A percentile compares a stretch with the other conserved stretches of the same genome.
phyloP scores from a whole-genome alignment of 2,329 filamentous ascomycete species.

The Byssochlamys sp. region DNA sequence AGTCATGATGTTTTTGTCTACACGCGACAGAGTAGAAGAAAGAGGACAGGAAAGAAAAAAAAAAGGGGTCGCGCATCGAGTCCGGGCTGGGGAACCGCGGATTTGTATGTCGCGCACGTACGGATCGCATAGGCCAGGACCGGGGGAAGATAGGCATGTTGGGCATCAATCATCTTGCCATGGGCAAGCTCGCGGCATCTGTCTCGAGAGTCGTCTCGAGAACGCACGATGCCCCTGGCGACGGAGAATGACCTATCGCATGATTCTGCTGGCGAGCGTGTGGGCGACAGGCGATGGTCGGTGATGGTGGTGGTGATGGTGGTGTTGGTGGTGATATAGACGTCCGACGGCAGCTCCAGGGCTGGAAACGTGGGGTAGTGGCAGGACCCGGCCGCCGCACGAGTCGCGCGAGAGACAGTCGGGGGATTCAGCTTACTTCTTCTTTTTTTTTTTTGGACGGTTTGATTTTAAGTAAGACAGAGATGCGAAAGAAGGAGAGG shows the following conservation, averaged over 20 bases:
- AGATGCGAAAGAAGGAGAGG: neutral
- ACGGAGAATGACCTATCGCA: conserved; percentile 28
- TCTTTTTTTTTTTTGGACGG: neutral
- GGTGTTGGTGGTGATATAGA: conserved; percentile 3
- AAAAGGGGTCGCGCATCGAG: conserved; percentile 3
- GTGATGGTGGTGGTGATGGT: conserved; percentile 2
- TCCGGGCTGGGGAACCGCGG: neutral
- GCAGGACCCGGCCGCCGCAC: neutral
- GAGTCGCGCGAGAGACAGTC: neutral
- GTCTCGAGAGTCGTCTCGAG: conserved; percentile 23
- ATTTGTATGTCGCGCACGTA: conserved; percentile 16
- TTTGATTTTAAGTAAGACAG: neutral
- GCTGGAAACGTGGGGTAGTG: conserved; percentile 3
- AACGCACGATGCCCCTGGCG: conserved; percentile 29
- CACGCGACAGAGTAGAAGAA: conserved; percentile 9
- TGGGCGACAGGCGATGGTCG: conserved; percentile 10
- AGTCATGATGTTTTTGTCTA: conserved; percentile 1
- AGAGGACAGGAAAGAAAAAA: conserved; percentile 10
- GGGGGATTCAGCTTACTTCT: neutral
- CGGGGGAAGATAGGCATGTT: conserved; percentile 26
- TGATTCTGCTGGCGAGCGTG: conserved; percentile 19
- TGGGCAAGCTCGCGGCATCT: conserved; percentile 23
- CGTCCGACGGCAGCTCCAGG: conserved; percentile 12
- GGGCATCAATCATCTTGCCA: conserved; percentile 35
- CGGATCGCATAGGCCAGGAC: conserved; percentile 27